phyloP scores from a whole-genome alignment of 2,329 filamentous ascomycete genomes.

The Colletotrichum theobromicola region DNA sequence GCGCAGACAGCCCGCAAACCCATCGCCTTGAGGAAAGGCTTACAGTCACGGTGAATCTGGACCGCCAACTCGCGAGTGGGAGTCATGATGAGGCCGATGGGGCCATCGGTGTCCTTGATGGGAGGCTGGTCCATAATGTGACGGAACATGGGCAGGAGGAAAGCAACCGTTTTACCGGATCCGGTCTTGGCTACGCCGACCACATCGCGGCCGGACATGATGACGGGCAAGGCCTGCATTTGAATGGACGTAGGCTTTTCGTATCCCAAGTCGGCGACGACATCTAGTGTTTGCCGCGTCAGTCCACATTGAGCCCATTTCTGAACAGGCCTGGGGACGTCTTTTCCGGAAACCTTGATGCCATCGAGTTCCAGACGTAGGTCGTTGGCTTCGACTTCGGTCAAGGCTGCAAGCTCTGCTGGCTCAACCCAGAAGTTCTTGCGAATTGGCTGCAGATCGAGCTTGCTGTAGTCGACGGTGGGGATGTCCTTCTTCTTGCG shows the following conservation, averaged over 20 bases:
- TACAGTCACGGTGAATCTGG: slow-evolving; percentile 94
- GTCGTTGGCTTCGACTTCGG: slow-evolving; percentile 81
- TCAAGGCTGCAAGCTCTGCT: slow-evolving; percentile 80
- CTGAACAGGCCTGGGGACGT: slow-evolving; percentile 90
- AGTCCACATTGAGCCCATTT: slow-evolving; percentile 97
- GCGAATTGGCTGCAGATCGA: slow-evolving; percentile 83
- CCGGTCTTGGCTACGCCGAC: slow-evolving; percentile 97
- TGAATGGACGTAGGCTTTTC: slow-evolving; percentile 93
- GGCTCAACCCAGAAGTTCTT: slow-evolving; percentile 97
- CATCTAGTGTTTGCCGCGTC: slow-evolving; percentile 84
- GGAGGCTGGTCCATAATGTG: slow-evolving; percentile 94
- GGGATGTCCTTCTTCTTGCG: slow-evolving; percentile 97
- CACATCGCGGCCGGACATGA: slow-evolving; percentile 95
- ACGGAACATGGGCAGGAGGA: slow-evolving; percentile 94
- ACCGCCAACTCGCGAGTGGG: slow-evolving; percentile 92
- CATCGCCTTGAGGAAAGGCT: slow-evolving; percentile 89
- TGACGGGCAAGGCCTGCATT: slow-evolving; percentile 89
- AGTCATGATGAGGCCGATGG: slow-evolving; percentile 87
- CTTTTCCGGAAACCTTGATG: slow-evolving; percentile 89
- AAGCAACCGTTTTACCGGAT: slow-evolving; percentile 96
- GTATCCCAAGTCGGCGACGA: slow-evolving; percentile 81
- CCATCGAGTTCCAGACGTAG: slow-evolving; percentile 89
- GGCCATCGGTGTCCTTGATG: slow-evolving; percentile 83
- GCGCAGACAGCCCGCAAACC: slow-evolving; percentile 87
- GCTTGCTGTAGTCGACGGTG: slow-evolving; percentile 81